Base-by-base conservation (phyloP, 371 early-diverging fungal species). In the Mortierella sp. region DNA sequence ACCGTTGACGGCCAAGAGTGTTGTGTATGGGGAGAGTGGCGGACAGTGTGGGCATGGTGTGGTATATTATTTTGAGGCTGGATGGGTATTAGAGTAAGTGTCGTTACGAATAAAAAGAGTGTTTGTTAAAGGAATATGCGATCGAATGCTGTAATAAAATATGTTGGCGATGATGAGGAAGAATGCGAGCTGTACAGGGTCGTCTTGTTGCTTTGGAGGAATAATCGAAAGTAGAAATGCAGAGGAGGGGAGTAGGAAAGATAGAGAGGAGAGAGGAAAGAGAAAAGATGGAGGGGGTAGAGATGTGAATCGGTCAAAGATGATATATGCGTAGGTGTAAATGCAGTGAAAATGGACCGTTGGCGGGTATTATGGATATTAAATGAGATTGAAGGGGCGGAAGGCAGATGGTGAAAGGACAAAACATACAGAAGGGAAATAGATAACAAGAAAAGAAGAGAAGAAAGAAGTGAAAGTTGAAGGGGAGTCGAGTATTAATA, bases 1-100 rank as follows among this genome's bases (percentile, higher is more conserved):
- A 74, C 22, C 74, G 50, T 41, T 74, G 67, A 8, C 74, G 63
- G 40, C 58, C 34, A 14, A 58, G 19, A 5, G 47, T 7, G 58
- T 31, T 58, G 58, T 34, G 34, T 6, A 14, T 19, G 34, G 58
- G 31, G 58, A 58, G 58, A 34, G 34, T 37, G 31, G n/a, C n/a
- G n/a, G n/a, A n/a, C n/a, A 67, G 31, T 29, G 26, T 47, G 39
- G 67, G 19, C 45, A 66, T 29, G 41, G 41, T 24, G 48, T 43
- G 52, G n/a, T 26, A 40, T 40, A 10, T 16, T 7, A 9, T 44
- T 50, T 10, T n/a, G 50, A 22, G 50, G 50, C 9, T 50, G 50
- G 2, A 24, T 58, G 34, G 19, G 34, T 55, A 10, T 47, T 19
- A 29, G 22, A 29, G 19, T 58, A 7, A 37, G 16, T 1, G 14